Evolutionary conservation across 2,329 filamentous ascomycete species (phyloP).

Genomic region (Colletotrichum higginsianum): DNA sequence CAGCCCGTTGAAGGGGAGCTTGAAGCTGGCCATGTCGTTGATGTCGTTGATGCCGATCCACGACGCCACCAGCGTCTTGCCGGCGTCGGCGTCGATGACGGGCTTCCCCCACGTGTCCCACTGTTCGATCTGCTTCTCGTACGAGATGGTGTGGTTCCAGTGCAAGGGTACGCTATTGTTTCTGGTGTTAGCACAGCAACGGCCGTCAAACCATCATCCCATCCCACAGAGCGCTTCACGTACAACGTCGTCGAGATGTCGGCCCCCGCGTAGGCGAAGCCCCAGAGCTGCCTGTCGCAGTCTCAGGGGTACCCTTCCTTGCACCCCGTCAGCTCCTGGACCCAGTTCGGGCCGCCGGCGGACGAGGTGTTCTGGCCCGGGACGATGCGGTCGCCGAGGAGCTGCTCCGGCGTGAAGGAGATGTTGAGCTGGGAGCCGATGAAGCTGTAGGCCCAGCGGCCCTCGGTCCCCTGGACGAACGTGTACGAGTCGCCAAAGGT

Average conservation of each 20-base stretch:
- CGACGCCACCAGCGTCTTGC: conserved; percentile 61
- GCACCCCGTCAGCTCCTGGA: conserved; percentile 67
- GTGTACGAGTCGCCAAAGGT: conserved; percentile 68
- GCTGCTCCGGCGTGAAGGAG: conserved; percentile 58
- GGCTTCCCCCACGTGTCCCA: conserved; percentile 56
- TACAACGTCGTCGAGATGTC: conserved; percentile 50
- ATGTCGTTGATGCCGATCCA: conserved; percentile 74
- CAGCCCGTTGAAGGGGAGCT: background rate
- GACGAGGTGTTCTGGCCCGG: conserved; percentile 63
- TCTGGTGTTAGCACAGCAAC: background rate
- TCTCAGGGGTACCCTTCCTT: conserved; percentile 58
- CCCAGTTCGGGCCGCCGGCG: conserved; percentile 69
- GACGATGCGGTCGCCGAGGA: conserved; percentile 64
- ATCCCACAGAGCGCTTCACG: background rate
- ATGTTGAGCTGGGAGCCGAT: conserved; percentile 67
- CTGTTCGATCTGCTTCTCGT: conserved; percentile 66
- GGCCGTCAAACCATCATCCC: no score
- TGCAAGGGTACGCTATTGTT: conserved; percentile 60
- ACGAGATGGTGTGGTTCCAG: conserved; percentile 60
- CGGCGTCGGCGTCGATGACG: conserved; percentile 46
- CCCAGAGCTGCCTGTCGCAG: conserved; percentile 66
- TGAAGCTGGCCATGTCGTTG: conserved; percentile 54
- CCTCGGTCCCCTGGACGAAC: conserved; percentile 67
- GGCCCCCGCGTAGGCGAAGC: conserved; percentile 69
- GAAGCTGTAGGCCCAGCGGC: conserved; percentile 66